These are phyloP conservation scores for Prinsepia uniflora DNA, from an alignment of 306 rosid species.

Conservation along the genomic window DNA sequence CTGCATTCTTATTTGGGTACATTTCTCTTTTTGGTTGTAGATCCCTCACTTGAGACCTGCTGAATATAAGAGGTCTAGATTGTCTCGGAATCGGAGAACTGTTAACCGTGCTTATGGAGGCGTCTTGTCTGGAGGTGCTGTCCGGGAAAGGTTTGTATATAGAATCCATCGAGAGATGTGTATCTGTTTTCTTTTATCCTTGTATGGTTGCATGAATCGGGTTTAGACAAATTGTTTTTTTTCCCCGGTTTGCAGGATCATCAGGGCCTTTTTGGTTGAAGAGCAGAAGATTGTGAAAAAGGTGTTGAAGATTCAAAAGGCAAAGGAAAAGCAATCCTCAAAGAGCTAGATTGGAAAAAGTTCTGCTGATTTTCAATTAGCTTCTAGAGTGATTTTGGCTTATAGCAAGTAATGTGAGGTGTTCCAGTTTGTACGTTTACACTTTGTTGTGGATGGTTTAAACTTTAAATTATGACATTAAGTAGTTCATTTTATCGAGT, in stretches of 20 bases:
- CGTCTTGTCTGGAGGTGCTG: slow-evolving; percentile 76
- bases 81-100: slow-evolving; percentile 70
- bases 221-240: not conserved
- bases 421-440: slow-evolving; percentile 2
- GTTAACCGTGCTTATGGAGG: slow-evolving; percentile 86
- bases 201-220: not conserved
- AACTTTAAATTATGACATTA: not conserved
- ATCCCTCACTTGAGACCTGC: slow-evolving; percentile 88
- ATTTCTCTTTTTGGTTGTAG: slow-evolving; percentile 30
- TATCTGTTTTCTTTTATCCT: not conserved
- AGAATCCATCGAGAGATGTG: too few species aligned
- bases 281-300: slow-evolving; percentile 92
- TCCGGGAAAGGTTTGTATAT: slow-evolving; percentile 59
- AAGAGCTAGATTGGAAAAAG: slow-evolving; percentile 33
- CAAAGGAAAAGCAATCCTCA: slow-evolving; percentile 67
- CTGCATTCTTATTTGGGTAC: not conserved
- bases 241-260: slow-evolving; percentile 41
- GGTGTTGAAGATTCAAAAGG: slow-evolving; percentile 89
- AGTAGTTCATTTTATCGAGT: slow-evolving; percentile 10
- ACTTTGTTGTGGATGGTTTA: slow-evolving; percentile 3
- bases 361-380: not conserved
- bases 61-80: slow-evolving; percentile 78
- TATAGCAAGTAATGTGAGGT: not conserved
- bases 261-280: slow-evolving; percentile 82
- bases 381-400: slow-evolving; percentile 13